These are phyloP conservation scores for Paracoccidioides lutzii DNA, from an alignment of 2,329 filamentous ascomycete genomes.

Conservation along the genomic window DNA sequence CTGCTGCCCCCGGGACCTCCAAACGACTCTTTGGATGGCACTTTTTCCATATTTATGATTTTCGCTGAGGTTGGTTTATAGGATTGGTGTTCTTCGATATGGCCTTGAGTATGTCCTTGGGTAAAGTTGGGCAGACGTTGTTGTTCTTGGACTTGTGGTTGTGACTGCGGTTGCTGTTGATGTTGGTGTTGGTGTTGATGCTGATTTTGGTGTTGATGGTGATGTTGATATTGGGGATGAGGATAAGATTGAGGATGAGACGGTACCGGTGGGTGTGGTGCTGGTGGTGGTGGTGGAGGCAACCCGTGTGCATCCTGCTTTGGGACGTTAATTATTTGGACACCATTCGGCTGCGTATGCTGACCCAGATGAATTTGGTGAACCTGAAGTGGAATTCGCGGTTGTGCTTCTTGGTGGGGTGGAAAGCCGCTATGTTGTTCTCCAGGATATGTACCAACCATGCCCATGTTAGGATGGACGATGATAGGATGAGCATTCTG, in stretches of 20 bases:
- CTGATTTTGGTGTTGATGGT: not conserved
- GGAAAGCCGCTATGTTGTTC: not conserved
- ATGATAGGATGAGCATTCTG: not conserved
- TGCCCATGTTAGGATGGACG: not conserved
- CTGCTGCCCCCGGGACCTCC: slow-evolving; percentile 14
- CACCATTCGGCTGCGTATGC: not conserved
- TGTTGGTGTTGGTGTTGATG: not conserved
- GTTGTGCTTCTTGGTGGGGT: not conserved
- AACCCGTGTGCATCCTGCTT: too few relatives aligned
- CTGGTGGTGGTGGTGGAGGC: not conserved
- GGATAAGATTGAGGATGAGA: too few relatives aligned
- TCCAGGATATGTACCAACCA: not conserved
- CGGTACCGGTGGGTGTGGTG: too few relatives aligned
- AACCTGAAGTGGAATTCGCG: not conserved
- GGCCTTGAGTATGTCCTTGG: not conserved
- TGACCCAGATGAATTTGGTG: not conserved
- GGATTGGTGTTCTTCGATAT: not conserved
- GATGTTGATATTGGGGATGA: not conserved
- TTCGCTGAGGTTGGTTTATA: slow-evolving; percentile 1
- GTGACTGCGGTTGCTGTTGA: not conserved
- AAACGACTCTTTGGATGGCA: slow-evolving; percentile 4
- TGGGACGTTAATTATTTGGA: not conserved
- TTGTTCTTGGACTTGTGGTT: not conserved
- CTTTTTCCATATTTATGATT: slow-evolving; percentile 9
- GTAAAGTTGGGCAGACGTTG: not conserved